Evolutionary conservation across 75 land plant species (phyloP), one percentile per base, ranked within the genome.

Genomic region (Azolla pinnata): DNA sequence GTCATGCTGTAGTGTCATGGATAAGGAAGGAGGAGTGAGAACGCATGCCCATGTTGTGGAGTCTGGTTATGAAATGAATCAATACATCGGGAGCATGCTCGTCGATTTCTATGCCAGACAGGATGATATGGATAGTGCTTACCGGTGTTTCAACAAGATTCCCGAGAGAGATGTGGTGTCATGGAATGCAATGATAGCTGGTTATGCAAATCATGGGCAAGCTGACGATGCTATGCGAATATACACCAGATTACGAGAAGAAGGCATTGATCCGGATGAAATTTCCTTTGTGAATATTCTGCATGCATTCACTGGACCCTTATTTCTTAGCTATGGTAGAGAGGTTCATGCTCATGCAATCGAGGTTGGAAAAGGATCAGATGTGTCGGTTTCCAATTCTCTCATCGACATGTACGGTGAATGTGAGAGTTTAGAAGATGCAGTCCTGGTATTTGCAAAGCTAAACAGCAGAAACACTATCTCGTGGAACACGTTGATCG

Each of bases 401-500:
- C 42, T 42, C 17, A 34, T 29, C n/a, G 31, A 33, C 27, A 52
- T 31, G 47, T 62, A 55, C 20, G 49, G 81, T 60, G 81, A 83
- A 61, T 83, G 87, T 60, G 77, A 82, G 4, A 78, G 54, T 31
- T 73, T 87, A 21, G 59, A 60, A 42, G 77, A 80, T 59, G 87
- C 91, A 0, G 64, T 70, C 14, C 51, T 64, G 29, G 71, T 81
- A 0, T 87, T 87, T 71, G 78, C 75, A 24, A 33, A 12, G 33
- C 65, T 75, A 66, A 44, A 31, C 4, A 48, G 64, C 26, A 62
- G 29, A 48, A 75, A 83, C 55, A 49, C 56, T 31, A 67, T 87
- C 38, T 78, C 87, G n/a, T 87, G 84, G 82, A 87, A 84, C 66
- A 64, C 84, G 23, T 64, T 83, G 77, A 75, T 87, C 51, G 60